A percentile compares a stretch with the other conserved stretches of the same genome.
These are phyloP conservation scores for Neofusicoccum laricinum DNA, from an alignment of 2,329 filamentous ascomycete species.

Conservation along the genomic window DNA sequence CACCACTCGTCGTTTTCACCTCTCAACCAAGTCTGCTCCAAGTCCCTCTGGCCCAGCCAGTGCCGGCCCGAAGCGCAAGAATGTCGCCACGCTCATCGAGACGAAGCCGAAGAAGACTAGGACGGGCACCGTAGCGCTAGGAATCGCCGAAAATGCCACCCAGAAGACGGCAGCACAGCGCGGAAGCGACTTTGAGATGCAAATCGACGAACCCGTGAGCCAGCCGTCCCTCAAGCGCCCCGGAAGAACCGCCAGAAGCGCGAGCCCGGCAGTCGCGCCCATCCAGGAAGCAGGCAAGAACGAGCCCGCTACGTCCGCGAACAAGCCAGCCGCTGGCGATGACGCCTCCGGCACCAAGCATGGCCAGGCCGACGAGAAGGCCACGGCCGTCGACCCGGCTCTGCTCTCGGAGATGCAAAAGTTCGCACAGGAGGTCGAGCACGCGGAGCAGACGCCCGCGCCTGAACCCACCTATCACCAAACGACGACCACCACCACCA, in stretches of 20 bases:
- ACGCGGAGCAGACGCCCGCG: slow-evolving; percentile 16
- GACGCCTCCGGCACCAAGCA: background rate
- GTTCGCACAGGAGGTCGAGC: slow-evolving; percentile 32
- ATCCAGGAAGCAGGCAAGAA: background rate
- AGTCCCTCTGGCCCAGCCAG: background rate
- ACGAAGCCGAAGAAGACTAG: slow-evolving; percentile 10
- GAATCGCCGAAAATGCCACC: background rate
- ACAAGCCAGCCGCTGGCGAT: background rate
- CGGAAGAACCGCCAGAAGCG: slow-evolving; percentile 1
- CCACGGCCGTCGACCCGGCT: slow-evolving; percentile 22
- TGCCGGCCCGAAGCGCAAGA: slow-evolving; percentile 9
- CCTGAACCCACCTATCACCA: background rate
- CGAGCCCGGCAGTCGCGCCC: background rate
- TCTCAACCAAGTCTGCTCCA: background rate
- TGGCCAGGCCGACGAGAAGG: background rate
- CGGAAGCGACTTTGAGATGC: background rate
- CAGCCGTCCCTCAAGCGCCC: background rate
- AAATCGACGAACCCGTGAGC: background rate
- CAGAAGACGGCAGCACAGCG: background rate
- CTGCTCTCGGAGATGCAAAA: slow-evolving; percentile 32
- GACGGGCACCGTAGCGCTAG: background rate
- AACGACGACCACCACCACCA: background rate
- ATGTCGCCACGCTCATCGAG: slow-evolving; percentile 15
- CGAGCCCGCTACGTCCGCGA: slow-evolving; percentile 12
- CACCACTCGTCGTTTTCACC: slow-evolving; percentile 11